Base-by-base conservation (phyloP, 192 early-diverging fungal genomes). In the Haplosporangium gracile region DNA sequence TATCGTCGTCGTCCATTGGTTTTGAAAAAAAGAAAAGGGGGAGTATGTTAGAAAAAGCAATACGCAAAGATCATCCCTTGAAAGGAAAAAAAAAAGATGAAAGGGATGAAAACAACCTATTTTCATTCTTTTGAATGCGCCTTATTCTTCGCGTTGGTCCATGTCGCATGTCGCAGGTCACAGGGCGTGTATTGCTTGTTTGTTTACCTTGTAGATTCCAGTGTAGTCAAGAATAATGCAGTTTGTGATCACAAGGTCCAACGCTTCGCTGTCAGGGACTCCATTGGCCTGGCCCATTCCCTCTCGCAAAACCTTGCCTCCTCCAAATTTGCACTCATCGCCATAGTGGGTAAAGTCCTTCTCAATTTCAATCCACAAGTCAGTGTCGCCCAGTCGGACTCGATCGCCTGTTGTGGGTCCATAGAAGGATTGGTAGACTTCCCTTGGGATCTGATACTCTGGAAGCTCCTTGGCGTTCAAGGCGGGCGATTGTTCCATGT, bases 211-310 rank as follows among this genome's bases (percentile, higher is more conserved):
- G 90, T 96, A 97, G 60, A 99, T 96, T 40, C 98, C 98, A 32
- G 95, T 95, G 73, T 95, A 96, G 88, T 99, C 98, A 49, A 99
- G 82, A 76, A 99, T 94, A 34, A 98, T 82, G 3, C 95, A 96
- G 81, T 99, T 99, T 40, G 97, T 98, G 53, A 99, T 97, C 20
- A 99, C 98, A 53, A 98, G 88, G 83, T 99, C 98, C 76, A 99
- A 88, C 16, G 96, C 94, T 53, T 95, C 95, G 1, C 43, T 79
- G 76, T 96, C 94, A 26, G 77, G 53, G n/a, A 94, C 81, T 18
- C 90, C 91, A 40, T 92, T 93, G 20, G 91, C 89, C 87, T 97
- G 96, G 29, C 98, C 98, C 98, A 99, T 99, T 57, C 98, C 98
- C 79, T 98, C 97, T 72, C 97, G 92, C 83, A 98, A 89, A 15